Base-by-base conservation (phyloP, 1,139 yeast genomes). In the Yamadazyma songkhlaensis region DNA sequence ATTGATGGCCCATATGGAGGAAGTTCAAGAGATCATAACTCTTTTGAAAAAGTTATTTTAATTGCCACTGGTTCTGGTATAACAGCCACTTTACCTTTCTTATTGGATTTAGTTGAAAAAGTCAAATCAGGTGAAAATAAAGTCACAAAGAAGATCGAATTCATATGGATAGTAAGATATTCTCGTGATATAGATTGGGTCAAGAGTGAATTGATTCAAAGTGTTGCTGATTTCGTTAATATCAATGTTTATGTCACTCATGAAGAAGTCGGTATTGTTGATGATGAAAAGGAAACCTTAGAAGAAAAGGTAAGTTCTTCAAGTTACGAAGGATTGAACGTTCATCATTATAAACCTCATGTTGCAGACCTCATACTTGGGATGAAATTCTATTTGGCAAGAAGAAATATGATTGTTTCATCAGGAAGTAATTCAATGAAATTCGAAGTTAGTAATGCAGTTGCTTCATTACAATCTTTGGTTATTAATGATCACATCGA, bases 1-100 rank as follows among this genome's bases (percentile, higher is more conserved):
- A 53, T 80, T 33, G 86, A 80, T 52, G 86, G 86, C 3, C 83
- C 86, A 2, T 80, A 79, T 46, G 86, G 86, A 8, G 85, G 85
- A 0, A 51, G 74, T 33, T 54, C 65, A 10, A 64, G 86, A 48
- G 76, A 77, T 44, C 55, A 66, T 7, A 52, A 64, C 26, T 55
- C 78, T 2, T 80, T 80, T 52, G 78, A 77, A 38, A 66, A 71
- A 33, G 63, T 75, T 1, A 52, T 64, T 4, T 52, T 77, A 15
- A 29, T 74, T 9, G 58, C 77, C 29, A 57, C 76, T 12, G 79
- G 86, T 0, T 69, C 79, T 37, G 86, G 85, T 30, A 67, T 78
- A 7, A 67, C 83, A 2, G 81, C 79, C 0, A 64, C 74, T 2
- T 45, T 77, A 13, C 79, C 84, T 3, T 74, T 72, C 43, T 60